A percentile compares a stretch with the other conserved stretches of the same genome.
phyloP scores from a whole-genome alignment of 768 basidiomycete genomes.

The Suillus alpinus region DNA sequence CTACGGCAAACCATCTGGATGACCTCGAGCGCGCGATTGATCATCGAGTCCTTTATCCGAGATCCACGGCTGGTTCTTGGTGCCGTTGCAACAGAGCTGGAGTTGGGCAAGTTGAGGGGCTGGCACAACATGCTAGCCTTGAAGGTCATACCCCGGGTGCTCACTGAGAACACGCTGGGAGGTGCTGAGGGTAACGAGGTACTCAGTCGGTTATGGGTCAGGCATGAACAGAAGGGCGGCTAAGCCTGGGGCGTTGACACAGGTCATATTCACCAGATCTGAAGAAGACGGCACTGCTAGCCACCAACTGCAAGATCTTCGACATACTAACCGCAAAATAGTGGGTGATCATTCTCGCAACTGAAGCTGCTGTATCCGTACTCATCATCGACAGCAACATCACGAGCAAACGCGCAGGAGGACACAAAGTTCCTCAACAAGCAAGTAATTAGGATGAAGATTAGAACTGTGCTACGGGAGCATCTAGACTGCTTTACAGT shows the following conservation, averaged over 20 bases:
- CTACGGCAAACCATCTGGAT: constrained; percentile 90
- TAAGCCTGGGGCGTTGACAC: constrained; percentile 84
- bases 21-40: constrained; percentile 96
- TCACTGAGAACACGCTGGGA: constrained; percentile 93
- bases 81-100: constrained; percentile 91
- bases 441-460: constrained; percentile 87
- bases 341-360: constrained; percentile 89
- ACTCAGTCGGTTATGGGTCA: constrained; percentile 85
- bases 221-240: constrained; percentile 59
- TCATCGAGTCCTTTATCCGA: constrained; percentile 89
- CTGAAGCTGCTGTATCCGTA: constrained; percentile 87
- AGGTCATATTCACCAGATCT: constrained; percentile 36
- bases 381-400: constrained; percentile 97
- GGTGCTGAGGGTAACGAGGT: constrained; percentile 94
- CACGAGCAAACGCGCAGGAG: constrained; percentile 71
- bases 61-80: constrained; percentile 89
- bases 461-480: constrained; percentile 26
- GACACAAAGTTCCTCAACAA: constrained; percentile 65
- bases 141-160: constrained; percentile 88
- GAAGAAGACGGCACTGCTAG: constrained; percentile 75
- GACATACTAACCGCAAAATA: constrained; percentile 90
- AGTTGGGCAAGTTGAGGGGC: constrained; percentile 84
- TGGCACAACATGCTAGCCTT: constrained; percentile 90
- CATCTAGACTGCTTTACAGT: constrained; percentile 29
- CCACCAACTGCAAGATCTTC: constrained; percentile 64